Evolutionary conservation across 1,139 yeast genomes (phyloP).

Genomic region (Zygoascus hellenicus): DNA sequence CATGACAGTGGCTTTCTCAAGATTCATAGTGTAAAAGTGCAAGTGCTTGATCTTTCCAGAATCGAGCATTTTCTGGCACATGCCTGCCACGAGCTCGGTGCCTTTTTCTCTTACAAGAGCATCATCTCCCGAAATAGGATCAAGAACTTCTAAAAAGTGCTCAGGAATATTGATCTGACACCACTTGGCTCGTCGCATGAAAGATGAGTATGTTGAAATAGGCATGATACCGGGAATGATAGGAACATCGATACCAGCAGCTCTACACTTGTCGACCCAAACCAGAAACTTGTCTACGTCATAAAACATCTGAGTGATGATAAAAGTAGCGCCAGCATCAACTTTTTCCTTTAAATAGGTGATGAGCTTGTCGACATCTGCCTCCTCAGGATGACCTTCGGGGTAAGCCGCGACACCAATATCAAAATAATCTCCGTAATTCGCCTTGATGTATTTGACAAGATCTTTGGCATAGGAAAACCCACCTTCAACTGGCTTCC

Average conservation of each 20-base stretch:
- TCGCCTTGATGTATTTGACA: conserved; percentile 62
- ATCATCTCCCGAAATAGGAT: conserved; percentile 87
- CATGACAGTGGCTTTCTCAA: conserved; percentile 87
- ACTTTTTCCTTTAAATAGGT: conserved; percentile 75
- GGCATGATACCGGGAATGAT: conserved; percentile 99
- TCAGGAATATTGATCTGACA: conserved; percentile 77
- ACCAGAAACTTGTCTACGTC: conserved; percentile 77
- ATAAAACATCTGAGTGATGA: conserved; percentile 89
- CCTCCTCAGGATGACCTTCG: conserved; percentile 94
- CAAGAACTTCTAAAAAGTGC: conserved; percentile 62
- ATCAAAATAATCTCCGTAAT: conserved; percentile 73
- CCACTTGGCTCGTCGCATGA: conserved; percentile 92
- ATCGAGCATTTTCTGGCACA: conserved; percentile 69
- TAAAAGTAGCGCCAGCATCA: conserved; percentile 89
- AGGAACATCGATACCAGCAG: conserved; percentile 74
- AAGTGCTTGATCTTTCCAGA: conserved; percentile 74
- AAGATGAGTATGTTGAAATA: conserved; percentile 86
- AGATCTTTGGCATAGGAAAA: conserved; percentile 77
- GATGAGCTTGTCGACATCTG: conserved; percentile 51
- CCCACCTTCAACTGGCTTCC: conserved; percentile 55
- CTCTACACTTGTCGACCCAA: conserved; percentile 75
- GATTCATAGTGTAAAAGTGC: conserved; percentile 94
- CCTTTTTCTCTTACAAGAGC: conserved; percentile 82
- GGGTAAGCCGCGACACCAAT: conserved; percentile 95
- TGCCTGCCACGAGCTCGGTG: conserved; percentile 70